Evolutionary conservation across 2,329 filamentous ascomycete genomes (phyloP).

Genomic region (Pseudogymnoascus sp.): DNA sequence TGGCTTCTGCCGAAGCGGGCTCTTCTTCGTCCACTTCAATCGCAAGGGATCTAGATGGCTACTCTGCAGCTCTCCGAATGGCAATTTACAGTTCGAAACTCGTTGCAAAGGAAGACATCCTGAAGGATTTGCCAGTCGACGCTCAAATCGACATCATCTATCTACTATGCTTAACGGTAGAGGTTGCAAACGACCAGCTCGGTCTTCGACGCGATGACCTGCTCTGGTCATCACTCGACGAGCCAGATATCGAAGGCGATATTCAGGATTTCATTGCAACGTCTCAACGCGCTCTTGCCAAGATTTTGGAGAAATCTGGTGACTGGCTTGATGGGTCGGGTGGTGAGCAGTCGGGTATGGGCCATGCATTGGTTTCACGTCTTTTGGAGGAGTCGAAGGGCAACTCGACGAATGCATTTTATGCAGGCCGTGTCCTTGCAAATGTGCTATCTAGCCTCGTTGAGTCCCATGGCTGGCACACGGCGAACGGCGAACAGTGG

Average conservation of each 20-base stretch:
- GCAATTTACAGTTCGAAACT: constrained; percentile 61
- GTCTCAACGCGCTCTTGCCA: constrained; percentile 10
- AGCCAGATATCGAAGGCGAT: constrained; percentile 26
- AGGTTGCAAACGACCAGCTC: constrained; percentile 47
- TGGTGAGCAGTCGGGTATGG: constrained; percentile 30
- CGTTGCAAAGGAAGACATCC: constrained; percentile 37
- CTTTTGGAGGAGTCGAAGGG: constrained; percentile 38
- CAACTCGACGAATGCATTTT: constrained; percentile 40
- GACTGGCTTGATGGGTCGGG: constrained; percentile 35
- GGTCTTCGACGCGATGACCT: constrained; percentile 37
- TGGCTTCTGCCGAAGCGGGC: constrained; percentile 40
- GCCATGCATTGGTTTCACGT: constrained; percentile 38
- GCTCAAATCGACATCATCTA: constrained; percentile 45
- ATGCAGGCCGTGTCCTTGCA: constrained; percentile 46
- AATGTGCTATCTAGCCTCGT: constrained; percentile 42
- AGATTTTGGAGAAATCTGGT: constrained; percentile 34
- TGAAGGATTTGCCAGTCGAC: constrained; percentile 34
- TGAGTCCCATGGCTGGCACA: constrained; percentile 40
- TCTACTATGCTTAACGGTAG: constrained; percentile 43
- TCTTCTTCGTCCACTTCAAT: constrained; percentile 25
- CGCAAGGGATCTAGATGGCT: constrained; percentile 58
- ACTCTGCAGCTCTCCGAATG: constrained; percentile 68
- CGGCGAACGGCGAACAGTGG: constrained; percentile 40
- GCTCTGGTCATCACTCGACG: constrained; percentile 40
- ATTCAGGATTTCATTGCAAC: constrained; percentile 18